A percentile compares a stretch with the other conserved stretches of the same genome.
Conservation (phyloP, 805 yeast genomes). For the Candida dendrica region DNA sequence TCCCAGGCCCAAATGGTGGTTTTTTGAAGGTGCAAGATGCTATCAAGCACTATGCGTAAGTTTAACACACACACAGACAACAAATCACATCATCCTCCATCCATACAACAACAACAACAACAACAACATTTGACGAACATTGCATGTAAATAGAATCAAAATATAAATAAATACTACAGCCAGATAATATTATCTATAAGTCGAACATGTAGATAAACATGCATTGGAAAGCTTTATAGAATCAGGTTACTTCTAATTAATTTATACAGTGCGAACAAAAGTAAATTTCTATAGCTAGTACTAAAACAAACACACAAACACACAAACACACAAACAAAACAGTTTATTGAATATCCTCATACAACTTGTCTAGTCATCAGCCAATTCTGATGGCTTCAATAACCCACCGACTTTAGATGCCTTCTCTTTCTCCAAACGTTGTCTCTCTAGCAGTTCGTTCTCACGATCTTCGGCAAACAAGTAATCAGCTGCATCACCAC, state of each 20-base stretch:
- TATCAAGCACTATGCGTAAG: slow-evolving; percentile 30
- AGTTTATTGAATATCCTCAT: neutral
- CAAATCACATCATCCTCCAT: no score
- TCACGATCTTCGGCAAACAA: slow-evolving; percentile 91
- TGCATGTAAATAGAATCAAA: neutral
- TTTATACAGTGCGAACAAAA: no score
- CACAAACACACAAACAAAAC: neutral
- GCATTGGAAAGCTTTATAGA: no score
- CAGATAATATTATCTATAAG: no score
- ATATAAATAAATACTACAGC: no score
- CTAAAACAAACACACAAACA: no score
- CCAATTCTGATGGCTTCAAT: slow-evolving; percentile 90
- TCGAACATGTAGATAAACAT: no score
- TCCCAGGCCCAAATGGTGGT: slow-evolving; percentile 82
- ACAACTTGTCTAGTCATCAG: slow-evolving; percentile 34
- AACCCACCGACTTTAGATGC: slow-evolving; percentile 89
- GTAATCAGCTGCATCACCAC: slow-evolving; percentile 94
- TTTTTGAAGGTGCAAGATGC: slow-evolving; percentile 77
- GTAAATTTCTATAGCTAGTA: no score
- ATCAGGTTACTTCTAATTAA: no score
- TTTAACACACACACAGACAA: no score
- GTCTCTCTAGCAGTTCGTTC: slow-evolving; percentile 62
- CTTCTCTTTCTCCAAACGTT: slow-evolving; percentile 63
- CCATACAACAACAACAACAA: neutral
- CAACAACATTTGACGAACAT: neutral